phyloP scores from a whole-genome alignment of 2,329 filamentous ascomycete genomes.

The Ophiostoma ulmi region DNA sequence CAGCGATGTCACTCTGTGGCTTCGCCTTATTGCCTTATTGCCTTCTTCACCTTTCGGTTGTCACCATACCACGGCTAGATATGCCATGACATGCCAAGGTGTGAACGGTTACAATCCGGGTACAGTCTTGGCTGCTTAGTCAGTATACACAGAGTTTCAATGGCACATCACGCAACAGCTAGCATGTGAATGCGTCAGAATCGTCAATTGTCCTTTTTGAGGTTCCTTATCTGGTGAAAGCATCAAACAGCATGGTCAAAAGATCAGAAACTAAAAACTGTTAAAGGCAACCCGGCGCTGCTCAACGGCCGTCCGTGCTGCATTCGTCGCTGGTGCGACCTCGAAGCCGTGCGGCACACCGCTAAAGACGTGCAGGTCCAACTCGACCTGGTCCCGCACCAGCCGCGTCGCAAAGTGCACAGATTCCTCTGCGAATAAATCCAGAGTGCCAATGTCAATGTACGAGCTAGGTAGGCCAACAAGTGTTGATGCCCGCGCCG shows the following conservation, averaged over 20 bases:
- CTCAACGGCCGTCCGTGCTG: neutral
- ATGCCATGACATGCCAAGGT: constrained; percentile 5
- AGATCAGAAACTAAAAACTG: neutral
- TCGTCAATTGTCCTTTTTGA: too few species aligned
- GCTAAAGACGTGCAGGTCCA: constrained; percentile 36
- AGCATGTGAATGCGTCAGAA: too few species aligned
- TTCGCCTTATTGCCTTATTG: neutral
- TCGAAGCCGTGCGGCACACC: constrained; percentile 41
- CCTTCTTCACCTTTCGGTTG: neutral
- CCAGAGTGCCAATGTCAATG: constrained; percentile 38
- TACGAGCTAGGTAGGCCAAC: constrained; percentile 36
- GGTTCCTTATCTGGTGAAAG: too few species aligned
- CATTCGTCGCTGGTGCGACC: neutral
- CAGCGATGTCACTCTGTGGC: neutral
- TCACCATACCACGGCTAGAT: neutral
- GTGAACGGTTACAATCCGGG: neutral
- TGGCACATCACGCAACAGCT: too few species aligned
- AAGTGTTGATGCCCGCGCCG: constrained; percentile 29
- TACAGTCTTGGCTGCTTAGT: neutral
- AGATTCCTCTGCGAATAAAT: constrained; percentile 38
- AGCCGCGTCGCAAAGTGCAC: constrained; percentile 34
- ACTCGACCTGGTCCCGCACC: constrained; percentile 35
- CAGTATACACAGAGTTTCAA: neutral
- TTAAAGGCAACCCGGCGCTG: neutral
- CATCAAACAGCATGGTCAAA: neutral